phyloP scores from a whole-genome alignment of 2,329 filamentous ascomycete genomes.

The Graphilbum fragrans region DNA sequence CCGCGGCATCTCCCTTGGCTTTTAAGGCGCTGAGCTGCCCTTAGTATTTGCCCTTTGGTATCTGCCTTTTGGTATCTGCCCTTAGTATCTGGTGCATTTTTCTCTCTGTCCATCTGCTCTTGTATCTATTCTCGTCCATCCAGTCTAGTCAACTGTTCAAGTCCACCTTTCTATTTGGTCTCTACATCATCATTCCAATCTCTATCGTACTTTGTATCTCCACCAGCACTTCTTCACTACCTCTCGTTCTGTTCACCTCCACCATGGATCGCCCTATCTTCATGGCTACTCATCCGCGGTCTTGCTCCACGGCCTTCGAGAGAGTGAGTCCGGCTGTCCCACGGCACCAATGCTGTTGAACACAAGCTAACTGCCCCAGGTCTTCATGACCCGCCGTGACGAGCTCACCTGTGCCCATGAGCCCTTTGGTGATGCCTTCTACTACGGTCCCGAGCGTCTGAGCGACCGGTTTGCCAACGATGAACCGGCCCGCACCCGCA shows the following conservation, averaged over 20 bases:
- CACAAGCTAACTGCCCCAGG: constrained; percentile 33
- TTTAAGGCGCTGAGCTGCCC: no score
- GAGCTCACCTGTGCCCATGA: constrained; percentile 79
- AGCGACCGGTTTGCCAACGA: constrained; percentile 68
- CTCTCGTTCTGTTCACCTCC: background rate
- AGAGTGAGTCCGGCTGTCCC: constrained; percentile 41
- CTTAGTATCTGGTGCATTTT: no score
- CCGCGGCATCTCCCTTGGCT: no score
- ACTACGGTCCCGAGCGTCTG: constrained; percentile 85
- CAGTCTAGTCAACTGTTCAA: no score
- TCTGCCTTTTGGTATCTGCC: no score
- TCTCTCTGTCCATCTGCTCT: no score
- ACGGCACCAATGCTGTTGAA: no score
- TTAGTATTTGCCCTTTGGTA: no score
- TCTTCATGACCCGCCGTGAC: constrained; percentile 90
- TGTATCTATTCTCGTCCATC: no score
- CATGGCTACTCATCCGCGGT: constrained; percentile 83
- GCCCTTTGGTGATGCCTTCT: constrained; percentile 93
- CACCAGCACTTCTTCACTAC: background rate
- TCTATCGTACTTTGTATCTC: no score
- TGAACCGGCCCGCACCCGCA: constrained; percentile 36
- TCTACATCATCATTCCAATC: no score
- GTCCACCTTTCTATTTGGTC: no score
- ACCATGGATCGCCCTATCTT: constrained; percentile 74
- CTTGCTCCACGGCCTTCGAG: constrained; percentile 96